Conservation (phyloP, 208 protist species). For the Leishmania lainsoni region DNA sequence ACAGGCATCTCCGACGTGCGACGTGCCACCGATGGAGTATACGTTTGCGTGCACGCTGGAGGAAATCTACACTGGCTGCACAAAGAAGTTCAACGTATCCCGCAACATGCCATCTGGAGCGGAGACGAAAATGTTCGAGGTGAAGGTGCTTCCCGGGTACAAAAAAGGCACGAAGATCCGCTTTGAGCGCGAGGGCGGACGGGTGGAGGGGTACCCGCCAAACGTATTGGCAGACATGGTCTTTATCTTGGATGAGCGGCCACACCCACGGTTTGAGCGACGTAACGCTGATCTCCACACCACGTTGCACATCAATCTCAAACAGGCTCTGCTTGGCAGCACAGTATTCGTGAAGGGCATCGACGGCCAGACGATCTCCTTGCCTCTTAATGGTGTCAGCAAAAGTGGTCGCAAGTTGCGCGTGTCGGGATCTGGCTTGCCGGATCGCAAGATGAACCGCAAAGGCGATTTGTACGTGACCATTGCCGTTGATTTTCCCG, state of each 20-base stretch:
- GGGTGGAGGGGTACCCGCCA: constrained; percentile 83
- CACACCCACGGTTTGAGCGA: constrained; percentile 90
- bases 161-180: constrained; percentile 97
- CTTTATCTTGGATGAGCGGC: constrained; percentile 95
- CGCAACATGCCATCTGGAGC: constrained; percentile 71
- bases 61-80: constrained; percentile 97
- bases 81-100: constrained; percentile 93
- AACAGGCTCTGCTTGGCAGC: constrained; percentile 82
- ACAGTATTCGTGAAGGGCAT: constrained; percentile 71
- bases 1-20: constrained; percentile 81
- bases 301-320: constrained; percentile 81
- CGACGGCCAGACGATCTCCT: constrained; percentile 47
- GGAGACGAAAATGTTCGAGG: constrained; percentile 91
- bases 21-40: constrained; percentile 90
- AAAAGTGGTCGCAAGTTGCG: constrained; percentile 77
- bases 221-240: constrained; percentile 95
- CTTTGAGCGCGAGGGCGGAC: constrained; percentile 89
- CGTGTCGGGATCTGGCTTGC: constrained; percentile 74
- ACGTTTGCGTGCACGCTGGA: constrained; percentile 95
- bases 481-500: constrained; percentile 80
- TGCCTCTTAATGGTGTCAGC: constrained; percentile 77
- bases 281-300: constrained; percentile 86
- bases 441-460: constrained; percentile 66
- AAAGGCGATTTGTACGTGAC: constrained; percentile 82
- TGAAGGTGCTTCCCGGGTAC: constrained; percentile 95